Evolutionary conservation across 495 filamentous ascomycete genomes (phyloP), one percentile per base, ranked within the genome.

Genomic region (Stereocaulon alpinum): DNA sequence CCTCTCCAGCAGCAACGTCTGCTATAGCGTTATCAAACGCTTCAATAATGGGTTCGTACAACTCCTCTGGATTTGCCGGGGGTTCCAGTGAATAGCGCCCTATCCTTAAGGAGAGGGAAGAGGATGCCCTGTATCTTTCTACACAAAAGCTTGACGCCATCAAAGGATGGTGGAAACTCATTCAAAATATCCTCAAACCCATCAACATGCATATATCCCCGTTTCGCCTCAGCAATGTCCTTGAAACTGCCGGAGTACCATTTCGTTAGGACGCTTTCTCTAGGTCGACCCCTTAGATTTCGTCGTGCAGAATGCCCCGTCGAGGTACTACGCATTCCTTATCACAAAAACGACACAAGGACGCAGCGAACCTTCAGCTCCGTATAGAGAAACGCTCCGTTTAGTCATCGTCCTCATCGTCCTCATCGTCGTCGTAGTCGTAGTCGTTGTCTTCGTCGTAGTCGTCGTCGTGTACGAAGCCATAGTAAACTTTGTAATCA

Each of bases 11-110:
- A 27, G 50, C 43, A 45, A 61, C 44, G 43, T 61, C 50, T 42
- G 58, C 58, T 55, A 61, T 3, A 61, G 50, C 50, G 37, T n/a
- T 56, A 61, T 61, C 32, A 48, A 61, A 48, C 41, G 41, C 40
- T 55, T 34, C 40, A 56, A 61, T 56, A 32, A 61, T 61, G 32
- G 37, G 37, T 0, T 56, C 40, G 34, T 61, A 61, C 37, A 61
- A 27, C 51, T 55, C 47, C 0, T 61, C 47, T 24, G 51, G 18
- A 45, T 2, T 50, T n/a, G n/a, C 11, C 15, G 4, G 1, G 20
- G 24, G 58, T 61, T 22, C 50, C 11, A 7, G 4, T 20, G 18
- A 44, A 15, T 1, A 44, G n/a, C 24, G 24, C 24, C 2, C 42
- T 12, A 1, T 44, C n/a, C 42, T 44, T 9, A 9, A 17, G 24